Percentiles rank a stretch among this genome's conserved stretches.
Evolutionary conservation across 179 eudicot species (phyloP).

Genomic region (Nepenthes alata): DNA sequence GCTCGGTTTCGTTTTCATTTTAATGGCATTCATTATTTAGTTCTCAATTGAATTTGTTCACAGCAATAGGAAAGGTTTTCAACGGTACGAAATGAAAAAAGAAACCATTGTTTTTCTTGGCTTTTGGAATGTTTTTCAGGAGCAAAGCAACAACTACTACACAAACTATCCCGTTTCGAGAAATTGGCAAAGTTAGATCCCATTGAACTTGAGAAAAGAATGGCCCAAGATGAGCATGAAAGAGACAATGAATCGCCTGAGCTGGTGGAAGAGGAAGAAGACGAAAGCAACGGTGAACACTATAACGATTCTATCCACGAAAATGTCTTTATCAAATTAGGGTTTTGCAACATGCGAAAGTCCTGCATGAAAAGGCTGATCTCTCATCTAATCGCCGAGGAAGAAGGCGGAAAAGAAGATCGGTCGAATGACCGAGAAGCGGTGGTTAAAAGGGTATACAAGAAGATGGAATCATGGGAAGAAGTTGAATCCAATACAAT

Average conservation of each 20-base stretch:
- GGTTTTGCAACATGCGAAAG: slow-evolving; percentile 10
- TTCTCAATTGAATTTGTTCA: too few species aligned
- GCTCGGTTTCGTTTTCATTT: not conserved
- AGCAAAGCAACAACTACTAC: slow-evolving; percentile 52
- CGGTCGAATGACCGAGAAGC: not conserved
- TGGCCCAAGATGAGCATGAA: slow-evolving; percentile 26
- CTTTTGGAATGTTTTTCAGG: slow-evolving; percentile 18
- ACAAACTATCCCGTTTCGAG: slow-evolving; percentile 67
- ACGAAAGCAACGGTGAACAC: not conserved
- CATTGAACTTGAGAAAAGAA: slow-evolving; percentile 6
- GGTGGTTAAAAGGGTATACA: slow-evolving; percentile 28
- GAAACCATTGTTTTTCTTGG: too few species aligned
- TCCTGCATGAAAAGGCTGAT: slow-evolving; percentile 51
- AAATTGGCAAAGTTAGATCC: slow-evolving; percentile 71
- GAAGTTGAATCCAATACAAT: slow-evolving; percentile 58
- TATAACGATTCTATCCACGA: not conserved
- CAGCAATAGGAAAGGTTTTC: too few species aligned
- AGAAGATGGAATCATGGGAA: slow-evolving; percentile 54
- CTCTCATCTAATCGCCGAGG: slow-evolving; percentile 45
- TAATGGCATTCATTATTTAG: not conserved
- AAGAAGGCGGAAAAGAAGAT: slow-evolving; percentile 9
- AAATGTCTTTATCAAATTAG: not conserved
- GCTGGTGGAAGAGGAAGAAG: not conserved
- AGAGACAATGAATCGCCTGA: slow-evolving; percentile 19
- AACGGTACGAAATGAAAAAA: too few species aligned